Base-by-base conservation (phyloP, 352 stramenopile species). In the Phytophthora nicotianae region DNA sequence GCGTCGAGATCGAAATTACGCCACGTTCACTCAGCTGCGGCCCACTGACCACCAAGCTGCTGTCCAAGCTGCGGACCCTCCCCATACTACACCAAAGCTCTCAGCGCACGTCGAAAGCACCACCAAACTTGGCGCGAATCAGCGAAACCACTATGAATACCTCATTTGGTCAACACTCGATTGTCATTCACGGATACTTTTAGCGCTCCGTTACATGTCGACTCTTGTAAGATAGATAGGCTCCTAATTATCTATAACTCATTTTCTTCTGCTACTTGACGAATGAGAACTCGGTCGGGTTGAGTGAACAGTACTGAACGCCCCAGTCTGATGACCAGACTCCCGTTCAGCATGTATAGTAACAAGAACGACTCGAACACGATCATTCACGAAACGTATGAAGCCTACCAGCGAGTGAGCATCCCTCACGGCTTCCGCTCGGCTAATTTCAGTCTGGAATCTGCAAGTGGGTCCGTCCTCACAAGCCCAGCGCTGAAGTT, bases 361-460 rank as follows among this genome's bases (percentile, higher is more conserved):
- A n/a, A 38, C 32, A 7, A n/a, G 24, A 29, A 29, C 24, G 24
- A 29, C 24, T 29, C 24, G 24, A 8, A 29, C 24, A 7, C 24
- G n/a, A 46, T 40, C 17, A 72, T 89, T 9, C 79, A 85, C 33
- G 68, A 75, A 16, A 91, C 89, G 70, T 91, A 84, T 41, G 62
- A 74, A 19, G 83, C 68, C 0, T 78, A 72, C 35, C 38, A 89
- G 21, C 83, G 83, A 16, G 42, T 56, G 5, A 83, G 76, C 51
- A 85, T 79, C 40, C 79, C 83, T n/a, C 63, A 88, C 41, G 62
- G 87, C 57, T 90, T 88, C 33, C 75, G 83, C 9, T 72, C 70
- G 43, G 75, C 81, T 17, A 64, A 90, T 66, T 91, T 86, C 50
- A 63, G 56, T n/a, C 53, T 74, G 24, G 75, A 90, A 17, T 23